Percentiles rank a stretch among this genome's conserved stretches.
These are phyloP conservation scores for Sporothrix globosa DNA, from an alignment of 2,329 filamentous ascomycete species.

Conservation along the genomic window DNA sequence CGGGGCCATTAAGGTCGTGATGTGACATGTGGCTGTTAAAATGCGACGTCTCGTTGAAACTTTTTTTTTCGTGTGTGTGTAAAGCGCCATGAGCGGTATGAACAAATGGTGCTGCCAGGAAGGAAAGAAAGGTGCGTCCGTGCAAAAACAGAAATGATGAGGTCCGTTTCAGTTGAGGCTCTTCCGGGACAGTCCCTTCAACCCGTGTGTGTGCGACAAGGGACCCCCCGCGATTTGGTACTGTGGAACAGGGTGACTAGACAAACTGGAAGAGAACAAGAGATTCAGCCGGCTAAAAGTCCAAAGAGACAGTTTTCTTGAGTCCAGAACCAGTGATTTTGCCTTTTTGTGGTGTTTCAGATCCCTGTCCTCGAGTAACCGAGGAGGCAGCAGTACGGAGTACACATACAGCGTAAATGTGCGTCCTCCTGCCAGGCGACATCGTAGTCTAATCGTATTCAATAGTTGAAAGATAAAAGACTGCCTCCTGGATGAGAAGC, in stretches of 20 bases:
- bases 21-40: slow-evolving; percentile 21
- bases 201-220: slow-evolving; percentile 4
- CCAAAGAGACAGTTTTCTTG: not conserved
- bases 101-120: not conserved
- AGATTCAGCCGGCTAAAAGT: not conserved
- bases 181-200: not conserved
- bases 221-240: not conserved
- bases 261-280: not conserved
- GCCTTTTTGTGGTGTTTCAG: slow-evolving; percentile 12
- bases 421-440: not conserved
- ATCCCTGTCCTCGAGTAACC: not conserved
- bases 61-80: not conserved
- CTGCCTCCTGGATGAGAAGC: slow-evolving; percentile 2
- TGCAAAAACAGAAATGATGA: slow-evolving; percentile 12
- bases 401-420: not conserved
- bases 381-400: not conserved
- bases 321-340: not conserved
- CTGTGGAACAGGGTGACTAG: not conserved
- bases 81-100: not conserved
- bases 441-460: not conserved
- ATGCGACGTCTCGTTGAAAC: slow-evolving; percentile 13
- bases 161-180: slow-evolving; percentile 25
- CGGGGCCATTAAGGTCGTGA: not conserved
- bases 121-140: slow-evolving; percentile 6
- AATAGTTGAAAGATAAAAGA: not conserved